phyloP scores from a whole-genome alignment of 1,284 basidiomycete species.

The Fistulinella staudtii region DNA sequence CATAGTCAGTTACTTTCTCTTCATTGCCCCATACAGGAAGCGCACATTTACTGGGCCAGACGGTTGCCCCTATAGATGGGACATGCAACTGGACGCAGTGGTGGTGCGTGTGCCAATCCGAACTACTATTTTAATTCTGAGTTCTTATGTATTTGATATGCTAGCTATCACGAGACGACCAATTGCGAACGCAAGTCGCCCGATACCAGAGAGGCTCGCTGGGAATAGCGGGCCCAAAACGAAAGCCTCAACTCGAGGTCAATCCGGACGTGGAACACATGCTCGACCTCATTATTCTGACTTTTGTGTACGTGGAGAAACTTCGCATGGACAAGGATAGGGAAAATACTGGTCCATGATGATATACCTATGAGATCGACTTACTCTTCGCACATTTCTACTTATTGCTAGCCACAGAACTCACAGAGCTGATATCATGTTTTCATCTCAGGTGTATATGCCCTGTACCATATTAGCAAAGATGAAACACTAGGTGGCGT shows the following conservation, averaged over 20 bases:
- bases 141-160: background rate
- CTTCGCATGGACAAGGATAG: slow-evolving; percentile 30
- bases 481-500: too few species aligned
- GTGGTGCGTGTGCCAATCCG: slow-evolving; percentile 14
- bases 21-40: slow-evolving; percentile 11
- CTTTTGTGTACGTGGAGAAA: slow-evolving; percentile 41
- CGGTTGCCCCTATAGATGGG: slow-evolving; percentile 24
- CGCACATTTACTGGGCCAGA: slow-evolving; percentile 30
- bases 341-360: slow-evolving; percentile 1
- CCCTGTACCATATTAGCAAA: too few species aligned
- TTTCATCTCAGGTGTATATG: slow-evolving; percentile 13
- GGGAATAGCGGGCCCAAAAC: slow-evolving; percentile 20
- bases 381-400: background rate
- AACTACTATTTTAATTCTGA: background rate
- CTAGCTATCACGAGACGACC: slow-evolving; percentile 23
- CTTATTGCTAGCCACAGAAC: too few species aligned
- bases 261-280: slow-evolving; percentile 33
- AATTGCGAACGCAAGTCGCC: slow-evolving; percentile 22
- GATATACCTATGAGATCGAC: slow-evolving; percentile 7
- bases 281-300: slow-evolving; percentile 38
- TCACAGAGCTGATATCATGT: too few species aligned
- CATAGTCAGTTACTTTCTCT: background rate
- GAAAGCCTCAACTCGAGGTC: slow-evolving; percentile 32
- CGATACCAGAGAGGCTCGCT: slow-evolving; percentile 24
- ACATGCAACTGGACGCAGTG: slow-evolving; percentile 15